Evolutionary conservation across 148 eudicot species (phyloP), one percentile per base, ranked within the genome.

Genomic region (Dianthus caryophyllus): DNA sequence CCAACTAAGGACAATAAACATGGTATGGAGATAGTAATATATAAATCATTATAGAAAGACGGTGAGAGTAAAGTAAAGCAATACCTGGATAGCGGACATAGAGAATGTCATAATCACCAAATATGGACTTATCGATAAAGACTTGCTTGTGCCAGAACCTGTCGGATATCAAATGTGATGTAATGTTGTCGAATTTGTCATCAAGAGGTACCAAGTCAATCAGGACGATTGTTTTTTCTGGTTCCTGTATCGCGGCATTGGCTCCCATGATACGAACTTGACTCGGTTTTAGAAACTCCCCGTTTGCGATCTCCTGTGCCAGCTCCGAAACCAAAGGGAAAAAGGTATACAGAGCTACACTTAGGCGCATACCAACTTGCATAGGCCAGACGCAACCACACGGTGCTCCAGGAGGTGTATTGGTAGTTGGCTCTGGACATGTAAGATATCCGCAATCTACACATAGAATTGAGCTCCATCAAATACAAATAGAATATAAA

Each of bases 261-360:
- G 97, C 97, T 77, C 97, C 97, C 96, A 91, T 84, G 52, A 91
- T 83, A 14, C 91, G 91, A 64, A 91, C 96, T 84, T 91, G 96
- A 71, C 85, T 83, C 77, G 61, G 86, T 53, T 80, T 83, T 80
- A 91, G 65, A 69, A 83, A 84, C 4, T 78, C 77, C 38, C 92
- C 97, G 5, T 72, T 66, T 58, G 92, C 84, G 67, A 91, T 70
- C 83, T 88, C 97, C 63, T 69, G 55, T 13, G 96, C 86, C 65
- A 91, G 71, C 74, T 88, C 92, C 16, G 91, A 73, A 51, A 88
- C 97, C 82, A 79, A 80, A 57, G 97, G 97, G 67, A 91, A 91
- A 77, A 91, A 84, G 38, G 84, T 78, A 71, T 83, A 91, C 65
- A 91, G 55, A 63, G 88, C 75, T 36, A 91, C 84, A 70, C 84